Evolutionary conservation across 306 rosid genomes (phyloP).

Genomic region (apple (Malus domestica)): ASM211411v1 NC_041805.1:12191001-12191500

Average conservation of each 20-base stretch:
- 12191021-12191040: too few relatives aligned
- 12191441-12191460: conserved; percentile 64
- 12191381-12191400: conserved; percentile 72
- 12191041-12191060: too few relatives aligned
- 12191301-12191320: neutral
- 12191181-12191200: neutral
- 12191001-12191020: too few relatives aligned
- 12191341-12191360: conserved; percentile 62
- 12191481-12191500: neutral
- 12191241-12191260: neutral
- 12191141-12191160: neutral
- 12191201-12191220: neutral
- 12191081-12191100: too few relatives aligned
- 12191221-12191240: neutral
- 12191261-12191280: neutral
- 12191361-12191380: conserved; percentile 92
- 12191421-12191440: conserved; percentile 85
- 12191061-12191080: too few relatives aligned
- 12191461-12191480: neutral
- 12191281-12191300: neutral
- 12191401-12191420: conserved; percentile 96
- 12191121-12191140: neutral
- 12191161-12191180: neutral
- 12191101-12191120: neutral
- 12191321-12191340: conserved; percentile 1